phyloP scores from a whole-genome alignment of 768 basidiomycete genomes.

The Amanita rubescens region DNA sequence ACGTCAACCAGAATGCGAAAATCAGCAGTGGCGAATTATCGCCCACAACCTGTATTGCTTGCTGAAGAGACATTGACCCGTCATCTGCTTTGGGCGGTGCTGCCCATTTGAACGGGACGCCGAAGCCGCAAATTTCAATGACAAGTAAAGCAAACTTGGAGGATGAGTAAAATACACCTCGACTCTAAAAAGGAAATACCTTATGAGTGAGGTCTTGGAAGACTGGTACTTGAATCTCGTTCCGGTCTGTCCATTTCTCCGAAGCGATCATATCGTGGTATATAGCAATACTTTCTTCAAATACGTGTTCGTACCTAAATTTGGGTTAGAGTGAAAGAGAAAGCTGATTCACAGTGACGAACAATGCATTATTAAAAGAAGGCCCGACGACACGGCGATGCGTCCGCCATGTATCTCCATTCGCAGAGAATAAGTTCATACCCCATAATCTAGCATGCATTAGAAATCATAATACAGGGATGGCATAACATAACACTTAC shows the following conservation, averaged over 20 bases:
- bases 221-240: slow-evolving; percentile 15
- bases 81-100: neutral
- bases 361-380: slow-evolving; percentile 29
- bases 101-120: slow-evolving; percentile 8
- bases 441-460: slow-evolving; percentile 23
- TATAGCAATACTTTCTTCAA: slow-evolving; percentile 24
- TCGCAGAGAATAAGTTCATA: slow-evolving; percentile 28
- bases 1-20: neutral
- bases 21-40: neutral
- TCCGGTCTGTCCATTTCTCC: slow-evolving; percentile 21
- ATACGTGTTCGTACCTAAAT: slow-evolving; percentile 27
- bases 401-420: slow-evolving; percentile 30
- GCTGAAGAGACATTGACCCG: slow-evolving; percentile 7
- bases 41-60: slow-evolving; percentile 10
- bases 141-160: slow-evolving; percentile 7
- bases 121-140: slow-evolving; percentile 9
- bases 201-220: slow-evolving; percentile 25
- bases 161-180: neutral
- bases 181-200: slow-evolving; percentile 9
- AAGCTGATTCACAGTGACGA: neutral
- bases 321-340: slow-evolving; percentile 4
- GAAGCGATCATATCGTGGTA: slow-evolving; percentile 26
- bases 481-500: slow-evolving; percentile 8
- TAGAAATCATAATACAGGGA: neutral
- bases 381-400: slow-evolving; percentile 32